Evolutionary conservation across 495 filamentous ascomycete species (phyloP), one percentile per base, ranked within the genome.

Genomic region (Diplogelasinospora grovesii): DNA sequence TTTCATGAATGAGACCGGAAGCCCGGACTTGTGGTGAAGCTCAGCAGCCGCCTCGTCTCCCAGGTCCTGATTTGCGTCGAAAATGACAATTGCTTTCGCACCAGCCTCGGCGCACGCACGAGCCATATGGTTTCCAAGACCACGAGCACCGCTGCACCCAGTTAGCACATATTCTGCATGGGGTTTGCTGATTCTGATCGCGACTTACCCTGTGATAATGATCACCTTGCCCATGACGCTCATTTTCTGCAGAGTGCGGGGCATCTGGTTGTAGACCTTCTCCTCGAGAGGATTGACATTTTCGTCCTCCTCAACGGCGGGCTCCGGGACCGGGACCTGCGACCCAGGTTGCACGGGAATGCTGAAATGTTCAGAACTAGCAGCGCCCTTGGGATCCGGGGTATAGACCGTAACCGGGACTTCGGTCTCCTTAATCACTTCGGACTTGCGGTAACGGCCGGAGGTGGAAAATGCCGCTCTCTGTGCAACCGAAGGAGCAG

Each of bases 111-210:
- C 75, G 44, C 83, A 75, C 20, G 82, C 83, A 40, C 81, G 74
- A 27, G 84, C 80, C 79, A 89, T 89, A 60, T 80, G 71, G 66
- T 78, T 80, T 44, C 84, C 84, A 22, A 89, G 68, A 49, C 84
- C 82, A 46, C 84, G 79, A 46, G 81, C 84, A 57, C 82, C 84
- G 54, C 83, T 86, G 15, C 20, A 3, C 15, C 16, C 16, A 14
- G 28, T 31, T 31, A 7, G 11, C 3, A n/a, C 14, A 30, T 5
- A 31, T 31, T n/a, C 9, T n/a, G n/a, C n/a, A n/a, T n/a, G n/a
- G 20, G 19, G 6, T 36, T 20, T 9, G 8, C 9, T 5, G 8
- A 8, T 45, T 41, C n/a, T 36, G 24, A 30, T 15, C 9, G 14
- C n/a, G 41, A 43, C 77, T 65, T 72, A 84, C 81, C 81, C 82